These are phyloP conservation scores for Tetradesmus obliquus DNA, from an alignment of 139 green algal species.

Conservation along the genomic window DNA sequence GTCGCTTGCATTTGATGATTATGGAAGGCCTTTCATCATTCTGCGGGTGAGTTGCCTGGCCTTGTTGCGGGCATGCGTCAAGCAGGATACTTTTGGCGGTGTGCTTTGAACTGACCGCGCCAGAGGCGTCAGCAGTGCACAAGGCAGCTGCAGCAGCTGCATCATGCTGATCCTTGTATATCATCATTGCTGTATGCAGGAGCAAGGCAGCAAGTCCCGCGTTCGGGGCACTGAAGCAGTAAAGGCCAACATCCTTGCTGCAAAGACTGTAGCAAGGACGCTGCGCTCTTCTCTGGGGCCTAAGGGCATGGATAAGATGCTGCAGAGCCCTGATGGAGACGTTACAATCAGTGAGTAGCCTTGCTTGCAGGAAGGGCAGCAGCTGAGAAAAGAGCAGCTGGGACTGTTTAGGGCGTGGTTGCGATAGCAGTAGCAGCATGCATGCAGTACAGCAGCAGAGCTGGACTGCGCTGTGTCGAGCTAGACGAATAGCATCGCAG, in stretches of 20 bases:
- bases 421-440: background rate
- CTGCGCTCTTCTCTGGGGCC: constrained; percentile 88
- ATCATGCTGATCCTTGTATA: background rate
- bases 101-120: constrained; percentile 4
- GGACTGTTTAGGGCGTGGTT: background rate
- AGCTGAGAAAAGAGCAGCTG: background rate
- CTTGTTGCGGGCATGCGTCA: background rate
- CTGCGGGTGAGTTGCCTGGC: constrained; percentile 75
- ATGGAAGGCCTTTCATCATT: constrained; percentile 97
- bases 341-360: constrained; percentile 95
- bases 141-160: background rate
- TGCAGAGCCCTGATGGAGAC: constrained; percentile 97
- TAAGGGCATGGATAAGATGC: constrained; percentile 99
- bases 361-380: background rate
- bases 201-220: constrained; percentile 92
- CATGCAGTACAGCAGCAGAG: constrained; percentile 6
- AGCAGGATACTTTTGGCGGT: constrained; percentile 10
- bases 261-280: constrained; percentile 92
- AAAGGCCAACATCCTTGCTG: constrained; percentile 97
- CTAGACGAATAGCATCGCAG: no score
- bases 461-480: background rate
- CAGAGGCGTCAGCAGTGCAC: background rate
- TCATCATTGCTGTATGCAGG: constrained; percentile 56
- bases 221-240: constrained; percentile 95
- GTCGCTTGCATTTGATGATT: constrained; percentile 98